Evolutionary conservation across 768 basidiomycete genomes (phyloP), one percentile per base, ranked within the genome.

Genomic region (Trametopsis cervina): DNA sequence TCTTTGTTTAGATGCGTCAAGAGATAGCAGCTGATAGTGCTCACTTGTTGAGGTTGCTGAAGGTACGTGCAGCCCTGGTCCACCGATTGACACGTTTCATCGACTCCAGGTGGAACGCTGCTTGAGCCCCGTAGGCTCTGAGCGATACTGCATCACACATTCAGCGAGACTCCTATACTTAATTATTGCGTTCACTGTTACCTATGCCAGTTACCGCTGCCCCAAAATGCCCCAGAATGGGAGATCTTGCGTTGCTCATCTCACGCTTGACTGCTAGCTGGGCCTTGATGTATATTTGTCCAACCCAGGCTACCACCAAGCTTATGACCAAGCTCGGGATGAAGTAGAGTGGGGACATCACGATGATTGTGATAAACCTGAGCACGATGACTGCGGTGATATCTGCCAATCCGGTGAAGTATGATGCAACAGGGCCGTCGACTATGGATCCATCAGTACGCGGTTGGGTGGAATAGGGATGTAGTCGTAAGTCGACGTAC

Each of bases 211-310:
- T 60, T 27, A 80, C 71, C 0, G 76, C 74, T 20, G 78, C 77
- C 11, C 72, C 70, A 55, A 81, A 76, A 52, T 76, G 73, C 26
- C 71, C 72, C 51, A 76, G 66, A 2, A 78, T 68, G 0, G 78
- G 78, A 11, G 73, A 68, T 44, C 71, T 68, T 2, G 70, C 69
- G 46, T 73, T 75, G 42, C 71, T 74, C 75, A 75, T 74, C 58
- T 79, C 75, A 12, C 78, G 67, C 63, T 81, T 81, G 53, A 78
- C 72, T 4, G 73, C 69, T 13, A 80, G 66, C 55, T 82, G 80
- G 4, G 75, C 74, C 51, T 71, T 71, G 57, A 81, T 80, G 61
- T 80, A 81, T 13, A 79, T 56, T 40, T 74, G 70, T 12, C 76
- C 77, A 18, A 70, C 57, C 53, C 68, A 62, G 21, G 55, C 66